These are phyloP conservation scores for Ustilago shanxiensis DNA, from an alignment of 1,284 basidiomycete species.

Conservation along the genomic window DNA sequence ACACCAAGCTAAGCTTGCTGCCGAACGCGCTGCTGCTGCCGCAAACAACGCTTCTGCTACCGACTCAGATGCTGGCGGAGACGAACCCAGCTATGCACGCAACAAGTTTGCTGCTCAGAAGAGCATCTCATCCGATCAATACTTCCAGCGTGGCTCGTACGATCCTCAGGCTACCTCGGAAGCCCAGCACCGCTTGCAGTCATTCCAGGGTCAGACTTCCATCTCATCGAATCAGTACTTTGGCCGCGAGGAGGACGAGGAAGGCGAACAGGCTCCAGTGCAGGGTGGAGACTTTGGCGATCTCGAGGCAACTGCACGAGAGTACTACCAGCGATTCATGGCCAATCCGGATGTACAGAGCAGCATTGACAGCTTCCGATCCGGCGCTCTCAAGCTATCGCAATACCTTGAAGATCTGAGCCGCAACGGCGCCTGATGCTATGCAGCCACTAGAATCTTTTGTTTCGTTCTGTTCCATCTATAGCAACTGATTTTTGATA, in stretches of 20 bases:
- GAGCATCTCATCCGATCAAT: constrained; percentile 92
- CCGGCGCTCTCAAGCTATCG: constrained; percentile 67
- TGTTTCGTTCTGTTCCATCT: constrained; percentile 1
- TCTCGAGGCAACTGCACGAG: constrained; percentile 64
- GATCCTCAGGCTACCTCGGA: constrained; percentile 81
- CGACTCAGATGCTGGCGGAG: constrained; percentile 45
- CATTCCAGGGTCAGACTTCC: constrained; percentile 90
- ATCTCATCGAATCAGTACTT: constrained; percentile 83
- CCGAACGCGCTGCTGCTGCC: constrained; percentile 48
- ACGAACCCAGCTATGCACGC: constrained; percentile 82
- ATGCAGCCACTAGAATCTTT: neutral
- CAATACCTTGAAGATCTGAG: constrained; percentile 69
- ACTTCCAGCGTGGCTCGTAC: constrained; percentile 90
- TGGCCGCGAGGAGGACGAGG: constrained; percentile 89
- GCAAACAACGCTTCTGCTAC: constrained; percentile 40
- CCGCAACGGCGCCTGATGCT: constrained; percentile 62
- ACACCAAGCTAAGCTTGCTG: constrained; percentile 52
- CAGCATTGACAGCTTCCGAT: constrained; percentile 66
- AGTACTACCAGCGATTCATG: constrained; percentile 69
- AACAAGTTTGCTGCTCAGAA: constrained; percentile 93
- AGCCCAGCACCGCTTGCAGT: constrained; percentile 83
- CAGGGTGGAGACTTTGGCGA: constrained; percentile 63
- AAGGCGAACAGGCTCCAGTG: constrained; percentile 52
- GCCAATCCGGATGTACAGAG: constrained; percentile 69
- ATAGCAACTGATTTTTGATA: constrained; percentile 11